Evolutionary conservation across 768 basidiomycete genomes (phyloP).

Genomic region (Lanmaoa pseudosensibilis): DNA sequence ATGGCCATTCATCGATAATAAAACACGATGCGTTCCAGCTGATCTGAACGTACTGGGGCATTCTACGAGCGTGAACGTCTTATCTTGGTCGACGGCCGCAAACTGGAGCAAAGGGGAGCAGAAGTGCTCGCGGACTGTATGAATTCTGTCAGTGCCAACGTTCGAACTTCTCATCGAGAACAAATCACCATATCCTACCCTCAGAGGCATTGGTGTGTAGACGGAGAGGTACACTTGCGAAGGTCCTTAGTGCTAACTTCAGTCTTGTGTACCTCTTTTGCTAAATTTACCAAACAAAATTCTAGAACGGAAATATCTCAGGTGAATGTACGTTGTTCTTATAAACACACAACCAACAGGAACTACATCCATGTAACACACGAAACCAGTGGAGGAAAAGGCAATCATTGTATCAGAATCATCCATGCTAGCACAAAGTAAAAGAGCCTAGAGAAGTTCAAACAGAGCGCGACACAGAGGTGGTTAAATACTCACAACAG

Average conservation of each 20-base stretch:
- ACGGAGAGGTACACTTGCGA: background rate
- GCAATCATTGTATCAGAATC: constrained; percentile 81
- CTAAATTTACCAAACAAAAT: constrained; percentile 1
- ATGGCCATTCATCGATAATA: constrained; percentile 21
- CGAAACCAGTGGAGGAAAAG: background rate
- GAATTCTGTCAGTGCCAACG: constrained; percentile 6
- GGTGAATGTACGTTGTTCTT: background rate
- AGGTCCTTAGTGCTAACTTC: no score
- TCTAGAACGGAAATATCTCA: background rate
- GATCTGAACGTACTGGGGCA: constrained; percentile 67
- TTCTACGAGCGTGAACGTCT: constrained; percentile 81
- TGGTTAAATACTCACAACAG: constrained; percentile 59
- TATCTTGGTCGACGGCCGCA: constrained; percentile 61
- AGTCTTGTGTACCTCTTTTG: background rate
- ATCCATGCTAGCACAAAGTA: constrained; percentile 97
- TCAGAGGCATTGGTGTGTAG: constrained; percentile 25
- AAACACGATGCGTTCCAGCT: background rate
- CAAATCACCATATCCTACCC: constrained; percentile 34
- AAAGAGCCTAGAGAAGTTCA: constrained; percentile 58
- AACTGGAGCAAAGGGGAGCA: constrained; percentile 90
- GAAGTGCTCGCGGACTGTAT: constrained; percentile 84
- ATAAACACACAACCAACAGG: constrained; percentile 3
- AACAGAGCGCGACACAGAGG: background rate
- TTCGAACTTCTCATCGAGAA: background rate
- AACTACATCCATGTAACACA: constrained; percentile 17